Evolutionary conservation across 495 filamentous ascomycete species (phyloP), one percentile per base, ranked within the genome.

Genomic region (Barbatosphaeria neglecta): DNA sequence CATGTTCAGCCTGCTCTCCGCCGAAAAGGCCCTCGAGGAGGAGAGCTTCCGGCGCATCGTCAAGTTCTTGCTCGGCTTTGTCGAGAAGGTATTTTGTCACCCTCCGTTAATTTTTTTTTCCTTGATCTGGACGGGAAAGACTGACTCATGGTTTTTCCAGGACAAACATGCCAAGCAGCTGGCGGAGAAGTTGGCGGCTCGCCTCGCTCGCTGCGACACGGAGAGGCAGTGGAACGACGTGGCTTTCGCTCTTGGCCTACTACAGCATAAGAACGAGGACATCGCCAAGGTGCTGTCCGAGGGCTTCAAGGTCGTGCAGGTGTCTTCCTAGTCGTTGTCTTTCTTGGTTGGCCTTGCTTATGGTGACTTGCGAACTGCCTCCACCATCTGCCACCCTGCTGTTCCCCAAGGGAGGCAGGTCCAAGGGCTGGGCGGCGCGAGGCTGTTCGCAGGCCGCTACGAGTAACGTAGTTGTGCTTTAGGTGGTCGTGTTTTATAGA

Each of bases 111-210:
- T n/a, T n/a, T n/a, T n/a, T n/a, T 35, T 15, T 6, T 15, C 13
- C 4, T n/a, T n/a, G 22, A 5, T 4, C 3, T 24, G 6, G 20
- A 3, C 8, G 7, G 10, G 11, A 22, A 41, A 23, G 15, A 19
- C 39, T 41, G 13, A 41, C 27, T 16, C 16, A n/a, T 45, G 22
- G 18, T 25, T 19, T 41, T 43, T 23, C 31, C 47, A 95, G 89
- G 93, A 99, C 62, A 97, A 95, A 69, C 92, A 99, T 62, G 90
- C 93, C 37, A 94, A 93, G 53, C 90, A 97, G 63, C 77, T 99
- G 10, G 82, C 93, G 0, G 82, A 89, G 44, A 99, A 99, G 61
- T 72, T 99, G 8, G 90, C 93, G 1, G 89, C 89, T 17, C 74
- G 93, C 45, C 74, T 99, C 16, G 70, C 80, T 2, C 74, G 90